Conservation (phyloP, 805 yeast species). For the Cyberlindnera mycetangii region DNA sequence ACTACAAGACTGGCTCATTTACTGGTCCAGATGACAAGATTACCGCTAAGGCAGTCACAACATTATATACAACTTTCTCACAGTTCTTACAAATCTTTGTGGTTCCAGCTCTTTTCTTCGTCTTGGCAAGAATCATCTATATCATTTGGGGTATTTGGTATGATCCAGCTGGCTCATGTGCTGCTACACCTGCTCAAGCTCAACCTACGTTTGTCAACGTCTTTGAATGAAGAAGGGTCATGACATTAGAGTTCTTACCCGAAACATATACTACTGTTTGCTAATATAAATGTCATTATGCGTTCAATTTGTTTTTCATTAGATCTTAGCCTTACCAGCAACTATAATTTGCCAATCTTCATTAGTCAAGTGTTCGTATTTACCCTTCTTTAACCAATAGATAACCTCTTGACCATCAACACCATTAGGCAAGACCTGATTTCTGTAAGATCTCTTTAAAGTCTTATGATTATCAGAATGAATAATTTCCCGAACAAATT, state of each 20-base stretch:
- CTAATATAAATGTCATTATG: background rate
- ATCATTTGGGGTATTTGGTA: constrained; percentile 4
- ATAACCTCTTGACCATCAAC: constrained; percentile 54
- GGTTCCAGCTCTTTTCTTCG: constrained; percentile 29
- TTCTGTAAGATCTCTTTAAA: constrained; percentile 62
- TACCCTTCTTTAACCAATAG: constrained; percentile 63
- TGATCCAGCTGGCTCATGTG: constrained; percentile 8
- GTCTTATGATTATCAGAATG: constrained; percentile 83
- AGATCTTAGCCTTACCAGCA: constrained; percentile 21
- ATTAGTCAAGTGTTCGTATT: constrained; percentile 54
- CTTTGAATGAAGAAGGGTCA: constrained; percentile 1
- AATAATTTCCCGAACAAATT: constrained; percentile 59
- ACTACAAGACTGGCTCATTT: constrained; percentile 55
- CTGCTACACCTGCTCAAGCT: constrained; percentile 5
- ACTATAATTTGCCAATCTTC: constrained; percentile 49
- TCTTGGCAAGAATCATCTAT: constrained; percentile 20
- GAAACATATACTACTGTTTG: background rate
- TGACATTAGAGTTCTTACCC: background rate
- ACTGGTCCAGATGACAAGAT: constrained; percentile 22
- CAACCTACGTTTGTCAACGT: constrained; percentile 5
- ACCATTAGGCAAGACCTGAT: constrained; percentile 70
- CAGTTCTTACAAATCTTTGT: constrained; percentile 33
- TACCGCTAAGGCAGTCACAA: constrained; percentile 13
- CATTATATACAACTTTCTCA: constrained; percentile 21
- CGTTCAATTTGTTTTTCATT: no score